phyloP scores from a whole-genome alignment of 116 monocot genomes.

The Zostera marina region DNA sequence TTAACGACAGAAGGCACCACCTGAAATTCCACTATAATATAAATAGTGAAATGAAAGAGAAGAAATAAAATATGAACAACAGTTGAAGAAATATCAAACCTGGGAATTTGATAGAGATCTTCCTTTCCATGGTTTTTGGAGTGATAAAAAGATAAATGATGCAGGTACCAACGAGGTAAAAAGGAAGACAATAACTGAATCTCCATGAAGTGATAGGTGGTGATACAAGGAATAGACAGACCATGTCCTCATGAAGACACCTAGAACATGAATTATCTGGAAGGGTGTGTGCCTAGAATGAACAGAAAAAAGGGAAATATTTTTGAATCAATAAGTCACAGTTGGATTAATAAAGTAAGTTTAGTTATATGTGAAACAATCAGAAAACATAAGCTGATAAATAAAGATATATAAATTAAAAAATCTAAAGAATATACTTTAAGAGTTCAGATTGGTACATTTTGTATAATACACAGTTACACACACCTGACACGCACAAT shows the following conservation, averaged over 20 bases:
- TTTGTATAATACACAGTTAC: no score
- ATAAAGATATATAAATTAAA: no score
- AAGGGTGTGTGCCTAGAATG: conserved; percentile 59
- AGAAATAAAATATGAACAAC: neutral
- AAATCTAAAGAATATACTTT: neutral
- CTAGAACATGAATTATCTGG: conserved; percentile 74
- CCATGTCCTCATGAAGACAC: conserved; percentile 95
- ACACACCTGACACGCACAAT: no score
- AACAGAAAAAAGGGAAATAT: neutral
- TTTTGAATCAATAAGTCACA: neutral
- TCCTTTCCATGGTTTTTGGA: conserved; percentile 98
- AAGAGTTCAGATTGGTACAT: neutral
- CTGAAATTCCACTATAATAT: conserved; percentile 27
- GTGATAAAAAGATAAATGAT: conserved; percentile 56
- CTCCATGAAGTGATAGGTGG: conserved; percentile 43
- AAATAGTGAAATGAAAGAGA: conserved; percentile 8
- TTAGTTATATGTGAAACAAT: neutral
- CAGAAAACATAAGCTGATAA: neutral
- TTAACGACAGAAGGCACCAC: conserved; percentile 81
- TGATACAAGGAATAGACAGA: conserved; percentile 84
- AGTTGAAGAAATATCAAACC: conserved; percentile 21
- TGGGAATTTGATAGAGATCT: conserved; percentile 80
- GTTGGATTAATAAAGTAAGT: neutral
- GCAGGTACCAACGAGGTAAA: conserved; percentile 81
- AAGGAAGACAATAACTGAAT: conserved; percentile 66